Conservation (phyloP, 2,329 filamentous ascomycete genomes). For the Penicillium sumatraense region DNA sequence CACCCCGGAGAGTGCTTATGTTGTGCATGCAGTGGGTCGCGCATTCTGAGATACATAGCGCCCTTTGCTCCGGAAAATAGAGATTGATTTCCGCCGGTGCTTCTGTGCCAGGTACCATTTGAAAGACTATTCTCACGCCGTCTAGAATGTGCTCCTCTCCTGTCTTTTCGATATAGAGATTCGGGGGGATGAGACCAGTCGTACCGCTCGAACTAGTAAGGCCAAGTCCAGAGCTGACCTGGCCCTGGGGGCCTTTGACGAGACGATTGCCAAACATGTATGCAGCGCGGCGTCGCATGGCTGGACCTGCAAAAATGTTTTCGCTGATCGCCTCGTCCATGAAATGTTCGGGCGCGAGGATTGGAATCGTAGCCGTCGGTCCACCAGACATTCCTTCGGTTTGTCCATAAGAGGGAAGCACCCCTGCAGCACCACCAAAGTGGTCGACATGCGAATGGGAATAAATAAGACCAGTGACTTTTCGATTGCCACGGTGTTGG, state of each 20-base stretch:
- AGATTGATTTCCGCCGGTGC: constrained; percentile 51
- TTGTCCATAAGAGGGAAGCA: neutral
- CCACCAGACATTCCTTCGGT: neutral
- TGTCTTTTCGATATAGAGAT: constrained; percentile 29
- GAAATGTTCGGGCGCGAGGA: constrained; percentile 45
- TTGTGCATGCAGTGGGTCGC: constrained; percentile 50
- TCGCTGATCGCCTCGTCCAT: constrained; percentile 45
- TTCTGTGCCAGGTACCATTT: constrained; percentile 49
- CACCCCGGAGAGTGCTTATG: constrained; percentile 48
- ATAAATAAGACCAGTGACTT: constrained; percentile 45
- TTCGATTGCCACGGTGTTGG: constrained; percentile 16
- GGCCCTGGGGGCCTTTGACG: constrained; percentile 31
- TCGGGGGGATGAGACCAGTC: constrained; percentile 41
- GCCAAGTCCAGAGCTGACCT: constrained; percentile 46
- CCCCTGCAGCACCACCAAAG: constrained; percentile 34
- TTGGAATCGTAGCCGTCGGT: neutral
- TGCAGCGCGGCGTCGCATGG: constrained; percentile 43
- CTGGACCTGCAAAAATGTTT: constrained; percentile 44
- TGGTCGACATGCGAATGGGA: constrained; percentile 49
- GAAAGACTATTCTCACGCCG: constrained; percentile 44
- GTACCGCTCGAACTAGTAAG: constrained; percentile 23
- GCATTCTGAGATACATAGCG: constrained; percentile 45
- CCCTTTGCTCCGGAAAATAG: constrained; percentile 42
- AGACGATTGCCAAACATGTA: constrained; percentile 49
- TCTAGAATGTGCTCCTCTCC: constrained; percentile 28